These are phyloP conservation scores for Stachybotrys chlorohalonatus DNA, from an alignment of 2,329 filamentous ascomycete genomes.

Conservation along the genomic window DNA sequence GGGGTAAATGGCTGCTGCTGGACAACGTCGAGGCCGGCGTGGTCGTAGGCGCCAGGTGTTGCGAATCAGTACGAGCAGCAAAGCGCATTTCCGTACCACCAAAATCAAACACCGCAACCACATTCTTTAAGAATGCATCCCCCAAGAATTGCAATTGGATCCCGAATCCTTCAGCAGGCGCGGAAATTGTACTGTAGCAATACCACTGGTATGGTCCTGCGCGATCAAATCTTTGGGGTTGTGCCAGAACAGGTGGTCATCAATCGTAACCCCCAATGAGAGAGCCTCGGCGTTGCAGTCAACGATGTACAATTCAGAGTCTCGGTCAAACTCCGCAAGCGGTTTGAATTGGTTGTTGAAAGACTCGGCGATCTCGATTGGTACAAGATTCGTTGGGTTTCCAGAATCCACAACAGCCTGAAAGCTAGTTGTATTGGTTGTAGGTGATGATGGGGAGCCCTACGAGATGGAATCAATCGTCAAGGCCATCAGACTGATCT, in stretches of 20 bases:
- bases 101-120: conserved; percentile 40
- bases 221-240: conserved; percentile 20
- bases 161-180: neutral
- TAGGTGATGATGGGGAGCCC: conserved; percentile 3
- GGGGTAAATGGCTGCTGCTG: neutral
- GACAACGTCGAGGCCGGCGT: neutral
- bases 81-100: conserved; percentile 37
- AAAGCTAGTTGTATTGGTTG: conserved; percentile 19
- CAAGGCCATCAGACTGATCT: conserved; percentile 9
- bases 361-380: conserved; percentile 20
- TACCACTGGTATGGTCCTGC: conserved; percentile 6
- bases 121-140: conserved; percentile 38
- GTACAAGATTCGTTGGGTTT: conserved; percentile 29
- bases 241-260: conserved; percentile 19
- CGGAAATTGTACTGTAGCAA: conserved; percentile 3
- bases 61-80: conserved; percentile 11
- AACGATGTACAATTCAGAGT: conserved; percentile 24
- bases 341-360: conserved; percentile 32
- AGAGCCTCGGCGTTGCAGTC: conserved; percentile 30
- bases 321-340: conserved; percentile 22
- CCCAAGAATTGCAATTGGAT: conserved; percentile 27
- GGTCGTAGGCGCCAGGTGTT: neutral
- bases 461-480: conserved; percentile 7
- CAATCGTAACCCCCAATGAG: conserved; percentile 28
- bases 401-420: conserved; percentile 35